Evolutionary conservation across 495 filamentous ascomycete species (phyloP).

Genomic region (Platismatia glauca): DNA sequence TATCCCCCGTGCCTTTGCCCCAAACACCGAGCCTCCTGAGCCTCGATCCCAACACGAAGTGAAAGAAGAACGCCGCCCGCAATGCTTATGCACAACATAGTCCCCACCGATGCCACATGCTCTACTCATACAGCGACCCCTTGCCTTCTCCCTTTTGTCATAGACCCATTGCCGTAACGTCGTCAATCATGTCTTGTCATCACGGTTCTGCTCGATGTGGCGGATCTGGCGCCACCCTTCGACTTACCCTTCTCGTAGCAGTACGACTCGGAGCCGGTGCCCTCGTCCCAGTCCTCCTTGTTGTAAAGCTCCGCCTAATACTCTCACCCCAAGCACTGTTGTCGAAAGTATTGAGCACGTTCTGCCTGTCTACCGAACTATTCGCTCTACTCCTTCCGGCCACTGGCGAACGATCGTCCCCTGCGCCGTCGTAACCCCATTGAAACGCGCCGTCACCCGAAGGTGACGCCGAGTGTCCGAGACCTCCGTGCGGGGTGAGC

Average conservation of each 20-base stretch:
- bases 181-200: constrained; percentile 1
- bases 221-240: constrained; percentile 11
- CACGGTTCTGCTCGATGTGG: not conserved
- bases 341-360: constrained; percentile 72
- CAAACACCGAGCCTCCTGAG: not conserved
- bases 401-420: constrained; percentile 16
- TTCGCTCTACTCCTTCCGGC: constrained; percentile 42
- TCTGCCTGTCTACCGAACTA: constrained; percentile 65
- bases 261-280: not conserved
- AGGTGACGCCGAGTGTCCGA: constrained; percentile 19
- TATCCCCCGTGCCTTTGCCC: not conserved
- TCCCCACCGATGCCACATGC: not conserved
- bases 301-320: constrained; percentile 79
- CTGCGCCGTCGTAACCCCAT: constrained; percentile 13
- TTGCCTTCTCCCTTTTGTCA: not conserved
- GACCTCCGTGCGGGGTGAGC: constrained; percentile 13
- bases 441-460: constrained; percentile 18
- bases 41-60: not conserved
- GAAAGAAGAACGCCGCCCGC: constrained; percentile 11
- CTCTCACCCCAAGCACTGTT: constrained; percentile 89
- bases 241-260: constrained; percentile 21
- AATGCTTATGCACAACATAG: constrained; percentile 9
- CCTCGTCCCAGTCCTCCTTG: constrained; percentile 43
- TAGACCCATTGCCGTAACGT: constrained; percentile 11
- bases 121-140: constrained; percentile 9